Percentiles rank a stretch among this genome's conserved stretches.
Conservation (phyloP, 2,329 filamentous ascomycete genomes). For the Claviceps sp. region DNA sequence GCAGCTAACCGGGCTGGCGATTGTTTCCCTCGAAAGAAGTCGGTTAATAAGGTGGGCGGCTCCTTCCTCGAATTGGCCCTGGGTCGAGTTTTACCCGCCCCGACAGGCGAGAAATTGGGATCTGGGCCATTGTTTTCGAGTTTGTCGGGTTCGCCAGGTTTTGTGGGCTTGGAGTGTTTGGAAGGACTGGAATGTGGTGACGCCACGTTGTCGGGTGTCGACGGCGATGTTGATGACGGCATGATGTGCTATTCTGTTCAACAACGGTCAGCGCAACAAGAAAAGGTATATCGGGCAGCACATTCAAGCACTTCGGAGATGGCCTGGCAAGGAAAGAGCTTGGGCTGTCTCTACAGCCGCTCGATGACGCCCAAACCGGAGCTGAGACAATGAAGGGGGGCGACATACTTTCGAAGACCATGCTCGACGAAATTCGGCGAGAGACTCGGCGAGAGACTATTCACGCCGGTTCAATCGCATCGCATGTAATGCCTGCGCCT, state of each 20-base stretch:
- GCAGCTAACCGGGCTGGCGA: slow-evolving; percentile 42
- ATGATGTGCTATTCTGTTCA: slow-evolving; percentile 10
- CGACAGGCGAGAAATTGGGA: slow-evolving; percentile 29
- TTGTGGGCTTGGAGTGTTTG: slow-evolving; percentile 3
- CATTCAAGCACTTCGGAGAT: background rate
- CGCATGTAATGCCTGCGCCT: background rate
- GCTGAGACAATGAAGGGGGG: background rate
- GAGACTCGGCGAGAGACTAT: background rate
- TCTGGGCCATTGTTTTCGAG: slow-evolving; percentile 8
- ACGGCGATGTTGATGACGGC: slow-evolving; percentile 9
- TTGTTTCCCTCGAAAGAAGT: slow-evolving; percentile 44
- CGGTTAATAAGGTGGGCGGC: slow-evolving; percentile 35
- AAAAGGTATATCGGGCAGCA: background rate
- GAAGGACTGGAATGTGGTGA: slow-evolving; percentile 5
- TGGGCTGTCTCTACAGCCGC: background rate
- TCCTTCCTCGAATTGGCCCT: slow-evolving; percentile 25
- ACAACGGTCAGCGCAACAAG: slow-evolving; percentile 6
- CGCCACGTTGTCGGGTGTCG: slow-evolving; percentile 8
- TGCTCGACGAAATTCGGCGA: no score
- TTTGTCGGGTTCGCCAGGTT: slow-evolving; percentile 1
- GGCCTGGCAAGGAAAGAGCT: background rate
- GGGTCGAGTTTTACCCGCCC: slow-evolving; percentile 17
- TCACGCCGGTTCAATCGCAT: background rate
- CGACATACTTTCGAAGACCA: background rate
- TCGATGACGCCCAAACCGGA: slow-evolving; percentile 2